A percentile compares a stretch with the other conserved stretches of the same genome.
These are phyloP conservation scores for Dactylellina cionopaga DNA, from an alignment of 2,329 filamentous ascomycete species.

Conservation along the genomic window DNA sequence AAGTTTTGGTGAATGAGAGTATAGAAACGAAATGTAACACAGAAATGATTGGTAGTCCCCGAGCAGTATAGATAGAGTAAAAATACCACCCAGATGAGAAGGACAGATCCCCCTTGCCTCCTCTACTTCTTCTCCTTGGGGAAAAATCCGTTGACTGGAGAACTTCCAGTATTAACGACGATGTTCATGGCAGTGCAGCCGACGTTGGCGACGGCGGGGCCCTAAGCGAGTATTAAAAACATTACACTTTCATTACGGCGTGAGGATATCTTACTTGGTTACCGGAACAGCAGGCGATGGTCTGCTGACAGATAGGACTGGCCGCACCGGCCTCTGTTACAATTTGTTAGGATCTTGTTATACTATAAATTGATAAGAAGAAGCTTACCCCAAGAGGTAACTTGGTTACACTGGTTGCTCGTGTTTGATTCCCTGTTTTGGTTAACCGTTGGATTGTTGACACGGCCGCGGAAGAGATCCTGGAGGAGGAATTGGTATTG, in stretches of 20 bases:
- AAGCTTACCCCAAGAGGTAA: conserved; percentile 22
- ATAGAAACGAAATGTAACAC: conserved; percentile 9
- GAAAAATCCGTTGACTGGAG: conserved; percentile 28
- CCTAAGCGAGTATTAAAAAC: neutral
- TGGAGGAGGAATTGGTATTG: conserved; percentile 28
- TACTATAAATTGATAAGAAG: neutral
- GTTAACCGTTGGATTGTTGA: conserved; percentile 31
- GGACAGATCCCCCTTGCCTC: no score
- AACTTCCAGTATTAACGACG: conserved; percentile 34
- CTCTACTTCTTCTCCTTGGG: conserved; percentile 29
- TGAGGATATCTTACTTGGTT: conserved; percentile 19
- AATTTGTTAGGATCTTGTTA: neutral
- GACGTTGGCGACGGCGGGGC: conserved; percentile 31
- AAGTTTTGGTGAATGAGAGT: conserved; percentile 31
- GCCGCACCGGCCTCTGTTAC: conserved; percentile 19
- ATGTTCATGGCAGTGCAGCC: conserved; percentile 49
- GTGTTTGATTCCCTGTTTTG: conserved; percentile 20
- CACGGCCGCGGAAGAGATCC: conserved; percentile 16
- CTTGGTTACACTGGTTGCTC: conserved; percentile 29
- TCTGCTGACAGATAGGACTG: conserved; percentile 18
- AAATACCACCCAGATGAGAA: neutral
- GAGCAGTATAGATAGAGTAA: neutral
- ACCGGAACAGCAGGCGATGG: conserved; percentile 39
- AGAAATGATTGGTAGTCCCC: no score
- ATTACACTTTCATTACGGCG: no score